Conservation (phyloP, 2,329 filamentous ascomycete genomes). For the Fusarium sororula region DNA sequence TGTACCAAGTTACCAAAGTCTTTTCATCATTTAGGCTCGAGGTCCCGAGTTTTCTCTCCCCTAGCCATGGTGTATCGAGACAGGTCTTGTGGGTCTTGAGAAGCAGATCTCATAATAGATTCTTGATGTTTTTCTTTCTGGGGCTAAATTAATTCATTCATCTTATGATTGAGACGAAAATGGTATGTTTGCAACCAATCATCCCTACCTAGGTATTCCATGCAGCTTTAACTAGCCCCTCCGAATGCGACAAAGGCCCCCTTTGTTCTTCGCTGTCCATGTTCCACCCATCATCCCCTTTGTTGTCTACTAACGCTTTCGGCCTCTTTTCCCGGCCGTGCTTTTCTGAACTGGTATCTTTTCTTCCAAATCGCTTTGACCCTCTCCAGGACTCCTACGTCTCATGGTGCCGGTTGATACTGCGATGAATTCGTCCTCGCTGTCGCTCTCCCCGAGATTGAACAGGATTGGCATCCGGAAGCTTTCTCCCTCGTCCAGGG, state of each 20-base stretch:
- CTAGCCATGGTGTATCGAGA: neutral
- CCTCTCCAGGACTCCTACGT: slow-evolving; percentile 81
- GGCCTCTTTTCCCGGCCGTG: slow-evolving; percentile 49
- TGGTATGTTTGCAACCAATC: slow-evolving; percentile 6
- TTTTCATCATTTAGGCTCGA: neutral
- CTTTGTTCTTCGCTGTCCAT: slow-evolving; percentile 23
- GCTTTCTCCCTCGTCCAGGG: slow-evolving; percentile 66
- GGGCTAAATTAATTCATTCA: neutral
- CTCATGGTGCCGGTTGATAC: slow-evolving; percentile 84
- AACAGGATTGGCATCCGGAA: slow-evolving; percentile 95
- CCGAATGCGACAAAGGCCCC: slow-evolving; percentile 22
- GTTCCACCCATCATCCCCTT: neutral
- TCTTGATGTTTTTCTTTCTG: neutral
- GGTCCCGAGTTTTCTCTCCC: neutral
- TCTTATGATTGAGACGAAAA: slow-evolving; percentile 12
- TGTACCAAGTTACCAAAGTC: neutral
- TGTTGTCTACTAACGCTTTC: slow-evolving; percentile 45
- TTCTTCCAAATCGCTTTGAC: slow-evolving; percentile 66
- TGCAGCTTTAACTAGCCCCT: slow-evolving; percentile 24
- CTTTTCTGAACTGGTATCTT: slow-evolving; percentile 52
- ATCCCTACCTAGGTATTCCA: neutral
- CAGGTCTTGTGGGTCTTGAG: neutral
- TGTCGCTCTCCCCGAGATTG: slow-evolving; percentile 92
- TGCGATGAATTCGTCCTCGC: slow-evolving; percentile 84
- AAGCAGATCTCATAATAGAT: neutral